Percentiles rank a stretch among this genome's conserved stretches.
Conservation (phyloP, 257 asterid species). For the Cynanchum wilfordii region DNA sequence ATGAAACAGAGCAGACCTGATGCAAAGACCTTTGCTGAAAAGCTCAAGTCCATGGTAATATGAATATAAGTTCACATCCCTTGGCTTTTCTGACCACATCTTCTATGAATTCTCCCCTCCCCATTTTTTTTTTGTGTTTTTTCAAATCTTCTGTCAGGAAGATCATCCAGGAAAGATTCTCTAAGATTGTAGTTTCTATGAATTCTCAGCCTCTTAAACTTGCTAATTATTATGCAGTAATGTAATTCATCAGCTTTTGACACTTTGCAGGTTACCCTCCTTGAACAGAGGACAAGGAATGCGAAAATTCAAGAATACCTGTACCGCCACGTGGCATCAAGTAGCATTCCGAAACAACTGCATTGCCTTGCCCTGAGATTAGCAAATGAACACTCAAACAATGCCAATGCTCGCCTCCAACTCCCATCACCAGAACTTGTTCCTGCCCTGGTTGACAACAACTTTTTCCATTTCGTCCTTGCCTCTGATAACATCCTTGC, state of each 20-base stretch:
- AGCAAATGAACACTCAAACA: conserved; percentile 82
- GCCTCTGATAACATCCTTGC: conserved; percentile 97
- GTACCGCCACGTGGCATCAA: conserved; percentile 96
- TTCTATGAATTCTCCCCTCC: too few species aligned
- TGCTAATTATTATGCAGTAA: not conserved
- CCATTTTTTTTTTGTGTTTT: too few species aligned
- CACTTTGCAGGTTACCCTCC: conserved; percentile 54
- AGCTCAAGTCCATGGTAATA: conserved; percentile 53
- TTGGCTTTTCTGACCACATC: too few species aligned
- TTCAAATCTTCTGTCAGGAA: not conserved
- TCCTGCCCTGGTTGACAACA: conserved; percentile 83
- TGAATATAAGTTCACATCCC: not conserved
- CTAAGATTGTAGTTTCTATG: not conserved
- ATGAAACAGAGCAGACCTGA: conserved; percentile 21
- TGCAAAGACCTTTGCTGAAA: conserved; percentile 26
- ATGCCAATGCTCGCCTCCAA: conserved; percentile 85
- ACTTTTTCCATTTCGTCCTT: conserved; percentile 74
- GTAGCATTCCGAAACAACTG: conserved; percentile 93
- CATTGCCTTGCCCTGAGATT: conserved; percentile 79
- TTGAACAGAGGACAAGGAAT: conserved; percentile 78
- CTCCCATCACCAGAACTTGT: conserved; percentile 81
- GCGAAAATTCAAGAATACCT: conserved; percentile 95
- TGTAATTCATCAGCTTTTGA: not conserved
- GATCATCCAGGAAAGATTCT: not conserved
- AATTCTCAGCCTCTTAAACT: not conserved